A percentile compares a stretch with the other conserved stretches of the same genome.
Conservation (phyloP, 78 protist species). For the Protostelium mycophagum region DNA sequence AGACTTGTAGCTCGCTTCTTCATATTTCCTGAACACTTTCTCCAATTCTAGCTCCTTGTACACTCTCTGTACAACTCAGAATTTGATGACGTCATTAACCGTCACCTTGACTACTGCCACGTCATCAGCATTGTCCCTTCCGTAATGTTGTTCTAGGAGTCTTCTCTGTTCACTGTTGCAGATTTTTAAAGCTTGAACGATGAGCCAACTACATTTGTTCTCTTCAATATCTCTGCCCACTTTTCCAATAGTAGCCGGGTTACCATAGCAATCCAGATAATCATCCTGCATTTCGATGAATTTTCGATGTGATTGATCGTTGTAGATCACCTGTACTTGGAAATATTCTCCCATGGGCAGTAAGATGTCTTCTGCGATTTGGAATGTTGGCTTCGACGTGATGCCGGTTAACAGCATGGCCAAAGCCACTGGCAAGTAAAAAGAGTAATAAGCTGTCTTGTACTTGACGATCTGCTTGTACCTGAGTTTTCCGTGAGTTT, state of each 20-base stretch:
- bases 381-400: constrained; percentile 24
- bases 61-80: background rate
- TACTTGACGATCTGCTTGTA: constrained; percentile 87
- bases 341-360: constrained; percentile 90
- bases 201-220: constrained; percentile 94
- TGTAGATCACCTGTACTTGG: constrained; percentile 73
- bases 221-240: constrained; percentile 96
- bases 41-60: constrained; percentile 27
- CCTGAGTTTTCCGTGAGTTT: background rate
- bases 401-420: constrained; percentile 84
- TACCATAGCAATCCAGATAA: constrained; percentile 95
- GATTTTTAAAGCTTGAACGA: constrained; percentile 65
- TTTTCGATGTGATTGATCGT: constrained; percentile 1
- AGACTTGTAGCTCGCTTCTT: constrained; percentile 15
- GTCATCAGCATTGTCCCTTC: constrained; percentile 22
- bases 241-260: constrained; percentile 92
- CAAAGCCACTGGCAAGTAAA: constrained; percentile 90
- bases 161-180: constrained; percentile 67
- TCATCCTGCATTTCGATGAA: constrained; percentile 80
- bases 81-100: background rate
- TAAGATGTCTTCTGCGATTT: constrained; percentile 66
- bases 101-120: constrained; percentile 25
- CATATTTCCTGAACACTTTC: constrained; percentile 20
- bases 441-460: constrained; percentile 98
- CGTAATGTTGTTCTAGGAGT: constrained; percentile 69